Percentiles rank a stretch among this genome's conserved stretches.
Conservation (phyloP, 192 early-diverging fungal species). For the Funneliformis geosporum region DNA sequence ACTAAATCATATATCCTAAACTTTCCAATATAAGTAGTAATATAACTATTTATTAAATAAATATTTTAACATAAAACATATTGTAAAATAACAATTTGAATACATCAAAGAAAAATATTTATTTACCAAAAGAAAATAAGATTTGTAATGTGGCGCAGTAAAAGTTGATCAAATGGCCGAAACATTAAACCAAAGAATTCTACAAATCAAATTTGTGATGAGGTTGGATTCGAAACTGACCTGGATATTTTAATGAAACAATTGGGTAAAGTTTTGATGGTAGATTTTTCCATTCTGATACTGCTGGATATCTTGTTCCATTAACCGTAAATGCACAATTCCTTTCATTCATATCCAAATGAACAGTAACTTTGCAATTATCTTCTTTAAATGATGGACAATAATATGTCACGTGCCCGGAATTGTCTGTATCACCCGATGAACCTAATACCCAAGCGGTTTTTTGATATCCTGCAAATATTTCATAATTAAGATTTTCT, state of each 20-base stretch:
- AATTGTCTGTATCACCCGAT: background rate
- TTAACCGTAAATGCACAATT: conserved; percentile 23
- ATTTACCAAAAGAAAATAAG: no score
- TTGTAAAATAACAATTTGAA: no score
- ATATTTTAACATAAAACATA: no score
- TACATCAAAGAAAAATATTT: no score
- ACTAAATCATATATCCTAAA: no score
- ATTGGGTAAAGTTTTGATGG: conserved; percentile 25
- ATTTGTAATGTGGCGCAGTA: no score
- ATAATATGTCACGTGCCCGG: background rate
- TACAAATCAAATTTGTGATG: background rate
- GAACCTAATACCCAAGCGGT: conserved; percentile 10
- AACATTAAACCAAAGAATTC: no score
- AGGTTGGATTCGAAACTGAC: background rate
- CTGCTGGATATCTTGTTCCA: background rate
- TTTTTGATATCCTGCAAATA: background rate
- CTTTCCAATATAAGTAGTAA: no score
- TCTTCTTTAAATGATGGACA: conserved; percentile 3
- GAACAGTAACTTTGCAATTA: conserved; percentile 18
- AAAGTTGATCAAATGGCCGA: no score
- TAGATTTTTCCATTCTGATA: conserved; percentile 6
- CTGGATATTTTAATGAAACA: background rate
- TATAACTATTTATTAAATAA: no score
- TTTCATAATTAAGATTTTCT: background rate
- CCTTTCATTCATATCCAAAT: conserved; percentile 28